Evolutionary conservation across 345 rosid species (phyloP), one percentile per base, ranked within the genome.

Genomic region (Boechera retrofracta): DNA sequence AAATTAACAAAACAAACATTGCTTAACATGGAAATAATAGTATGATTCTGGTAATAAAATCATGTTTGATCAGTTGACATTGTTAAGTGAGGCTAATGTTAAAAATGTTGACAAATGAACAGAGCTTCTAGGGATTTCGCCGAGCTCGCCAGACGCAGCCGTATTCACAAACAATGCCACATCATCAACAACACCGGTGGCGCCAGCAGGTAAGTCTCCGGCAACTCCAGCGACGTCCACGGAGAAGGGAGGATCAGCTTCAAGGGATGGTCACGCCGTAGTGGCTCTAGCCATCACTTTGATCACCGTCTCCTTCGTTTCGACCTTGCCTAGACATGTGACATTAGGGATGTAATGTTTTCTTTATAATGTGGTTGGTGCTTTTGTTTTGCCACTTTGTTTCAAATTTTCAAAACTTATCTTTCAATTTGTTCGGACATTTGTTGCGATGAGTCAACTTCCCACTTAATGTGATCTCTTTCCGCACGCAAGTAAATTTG

Each of bases 91-190:
- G 9, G 10, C 38, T 76, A 28, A 47, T 16, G 8, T 70, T 63
- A 15, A 48, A 45, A 64, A 62, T 54, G 54, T 48, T 48, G 51
- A 63, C 44, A 5, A 62, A 72, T 69, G 72, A 15, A 69, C 94
- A 95, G 99, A 75, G 70, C 89, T 91, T 41, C 85, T 95, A 5
- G 97, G 99, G 29, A 8, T 95, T 58, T 71, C 94, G 47, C 92
- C 97, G 0, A 84, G 74, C 80, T 95, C 99, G 0, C 92, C 99
- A 15, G 97, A 87, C 7, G 93, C 90, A 11, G 89, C 89, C 6
- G 80, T 87, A 65, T 95, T 93, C 5, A 33, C 89, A 7, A 15
- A 86, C 28, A 28, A 84, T 4, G 59, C 85, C 52, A 36, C 84
- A 2, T 45, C 93, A 33, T 6, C 87, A 8, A 7, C 80, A 1